Evolutionary conservation across 1,284 basidiomycete species (phyloP).

Genomic region (Uromyces viciae-fabae): DNA sequence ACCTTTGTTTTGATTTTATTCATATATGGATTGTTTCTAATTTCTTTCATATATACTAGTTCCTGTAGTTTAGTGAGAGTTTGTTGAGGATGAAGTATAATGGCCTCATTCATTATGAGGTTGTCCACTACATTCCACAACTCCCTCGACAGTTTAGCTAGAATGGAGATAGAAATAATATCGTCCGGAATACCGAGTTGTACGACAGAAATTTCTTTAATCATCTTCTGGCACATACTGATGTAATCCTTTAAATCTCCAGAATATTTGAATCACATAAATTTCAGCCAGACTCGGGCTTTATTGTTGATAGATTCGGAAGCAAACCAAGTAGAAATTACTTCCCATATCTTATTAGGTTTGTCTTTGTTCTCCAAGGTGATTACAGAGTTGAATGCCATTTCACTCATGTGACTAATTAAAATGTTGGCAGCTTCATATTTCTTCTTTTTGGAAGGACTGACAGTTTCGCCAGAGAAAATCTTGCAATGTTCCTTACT

Average conservation of each 20-base stretch:
- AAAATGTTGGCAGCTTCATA: no score
- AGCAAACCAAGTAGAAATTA: no score
- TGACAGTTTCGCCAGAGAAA: no score
- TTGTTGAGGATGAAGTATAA: not conserved
- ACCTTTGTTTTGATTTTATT: not conserved
- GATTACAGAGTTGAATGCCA: no score
- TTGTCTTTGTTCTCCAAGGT: no score
- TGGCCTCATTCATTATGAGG: not conserved
- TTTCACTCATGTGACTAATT: no score
- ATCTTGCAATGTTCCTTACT: no score
- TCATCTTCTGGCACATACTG: not conserved
- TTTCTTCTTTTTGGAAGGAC: no score
- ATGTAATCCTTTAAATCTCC: not conserved
- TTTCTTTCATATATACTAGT: not conserved
- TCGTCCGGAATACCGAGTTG: not conserved
- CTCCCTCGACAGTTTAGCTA: not conserved
- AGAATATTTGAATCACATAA: not conserved
- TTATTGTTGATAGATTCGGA: not conserved
- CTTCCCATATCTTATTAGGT: no score
- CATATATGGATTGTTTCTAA: not conserved
- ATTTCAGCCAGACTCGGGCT: not conserved
- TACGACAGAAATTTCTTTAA: not conserved
- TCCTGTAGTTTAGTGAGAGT: not conserved
- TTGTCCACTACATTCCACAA: constrained; percentile 3
- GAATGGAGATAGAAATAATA: not conserved